These are phyloP conservation scores for Metarhizium humberi DNA, from an alignment of 2,329 filamentous ascomycete genomes.

Conservation along the genomic window DNA sequence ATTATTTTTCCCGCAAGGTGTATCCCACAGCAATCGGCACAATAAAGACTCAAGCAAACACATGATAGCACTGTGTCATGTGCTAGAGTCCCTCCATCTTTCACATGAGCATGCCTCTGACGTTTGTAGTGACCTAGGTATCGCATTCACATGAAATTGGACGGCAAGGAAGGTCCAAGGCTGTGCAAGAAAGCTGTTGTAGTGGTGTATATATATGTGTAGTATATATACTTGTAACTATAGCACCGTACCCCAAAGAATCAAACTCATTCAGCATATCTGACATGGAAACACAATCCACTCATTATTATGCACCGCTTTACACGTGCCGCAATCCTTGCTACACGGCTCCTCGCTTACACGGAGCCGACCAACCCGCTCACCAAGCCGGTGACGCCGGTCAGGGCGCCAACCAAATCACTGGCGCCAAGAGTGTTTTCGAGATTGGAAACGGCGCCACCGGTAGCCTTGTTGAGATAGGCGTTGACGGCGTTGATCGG, in stretches of 20 bases:
- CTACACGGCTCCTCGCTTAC: background rate
- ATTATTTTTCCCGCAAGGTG: too few species aligned
- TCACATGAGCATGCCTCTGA: too few species aligned
- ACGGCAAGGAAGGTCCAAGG: too few species aligned
- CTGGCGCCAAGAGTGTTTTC: constrained; percentile 11
- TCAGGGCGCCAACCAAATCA: constrained; percentile 7
- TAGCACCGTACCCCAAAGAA: background rate
- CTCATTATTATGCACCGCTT: background rate
- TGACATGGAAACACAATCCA: background rate
- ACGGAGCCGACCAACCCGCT: background rate
- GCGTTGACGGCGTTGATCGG: constrained; percentile 11
- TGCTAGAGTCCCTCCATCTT: too few species aligned
- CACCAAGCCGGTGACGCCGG: constrained; percentile 6
- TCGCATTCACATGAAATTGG: too few species aligned
- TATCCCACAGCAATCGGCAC: too few species aligned
- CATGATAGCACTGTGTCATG: too few species aligned
- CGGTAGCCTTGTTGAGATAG: constrained; percentile 12
- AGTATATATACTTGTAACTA: too few species aligned
- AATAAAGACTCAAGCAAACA: too few species aligned
- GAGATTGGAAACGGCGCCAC: constrained; percentile 10
- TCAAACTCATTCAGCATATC: background rate
- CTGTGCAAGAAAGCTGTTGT: too few species aligned
- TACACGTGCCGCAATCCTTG: background rate
- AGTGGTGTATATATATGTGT: background rate
- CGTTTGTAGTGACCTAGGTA: rapidly evolving